Percentiles rank a stretch among this genome's conserved stretches.
Conservation (phyloP, 1,139 yeast genomes). For the Taiozyma sp. region DNA sequence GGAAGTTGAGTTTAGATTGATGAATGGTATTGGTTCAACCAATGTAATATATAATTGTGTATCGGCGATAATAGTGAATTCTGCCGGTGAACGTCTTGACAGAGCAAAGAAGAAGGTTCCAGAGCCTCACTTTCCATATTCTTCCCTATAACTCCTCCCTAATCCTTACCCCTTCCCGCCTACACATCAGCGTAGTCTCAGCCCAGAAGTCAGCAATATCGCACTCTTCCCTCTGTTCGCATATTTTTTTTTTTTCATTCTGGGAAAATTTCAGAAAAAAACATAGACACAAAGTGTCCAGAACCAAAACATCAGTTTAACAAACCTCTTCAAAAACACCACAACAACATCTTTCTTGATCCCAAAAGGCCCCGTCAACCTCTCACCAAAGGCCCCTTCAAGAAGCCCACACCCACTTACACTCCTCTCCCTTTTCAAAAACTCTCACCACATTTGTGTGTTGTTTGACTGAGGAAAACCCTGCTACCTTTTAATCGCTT, state of each 20-base stretch:
- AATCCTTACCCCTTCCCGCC: too few relatives aligned
- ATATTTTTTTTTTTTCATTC: not conserved
- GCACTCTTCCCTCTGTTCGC: not conserved
- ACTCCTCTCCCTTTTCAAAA: not conserved
- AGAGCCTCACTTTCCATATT: too few relatives aligned
- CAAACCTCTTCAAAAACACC: not conserved
- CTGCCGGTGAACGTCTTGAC: too few relatives aligned
- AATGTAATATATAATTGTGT: not conserved
- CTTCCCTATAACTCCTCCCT: too few relatives aligned
- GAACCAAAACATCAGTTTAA: not conserved
- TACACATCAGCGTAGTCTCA: not conserved
- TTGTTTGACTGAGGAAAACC: not conserved
- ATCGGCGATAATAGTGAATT: not conserved
- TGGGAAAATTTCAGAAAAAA: not conserved
- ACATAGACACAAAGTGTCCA: not conserved
- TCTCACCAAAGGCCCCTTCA: not conserved
- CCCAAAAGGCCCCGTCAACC: not conserved
- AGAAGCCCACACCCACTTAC: not conserved
- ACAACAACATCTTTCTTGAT: not conserved
- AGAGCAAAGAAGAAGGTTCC: too few relatives aligned
- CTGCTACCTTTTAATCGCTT: not conserved
- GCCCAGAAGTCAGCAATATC: not conserved
- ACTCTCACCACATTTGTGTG: not conserved
- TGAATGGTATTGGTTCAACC: not conserved
- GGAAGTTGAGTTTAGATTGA: conserved; percentile 35